These are phyloP conservation scores for Trametes versicolor DNA, from an alignment of 1,284 basidiomycete species.

Conservation along the genomic window DNA sequence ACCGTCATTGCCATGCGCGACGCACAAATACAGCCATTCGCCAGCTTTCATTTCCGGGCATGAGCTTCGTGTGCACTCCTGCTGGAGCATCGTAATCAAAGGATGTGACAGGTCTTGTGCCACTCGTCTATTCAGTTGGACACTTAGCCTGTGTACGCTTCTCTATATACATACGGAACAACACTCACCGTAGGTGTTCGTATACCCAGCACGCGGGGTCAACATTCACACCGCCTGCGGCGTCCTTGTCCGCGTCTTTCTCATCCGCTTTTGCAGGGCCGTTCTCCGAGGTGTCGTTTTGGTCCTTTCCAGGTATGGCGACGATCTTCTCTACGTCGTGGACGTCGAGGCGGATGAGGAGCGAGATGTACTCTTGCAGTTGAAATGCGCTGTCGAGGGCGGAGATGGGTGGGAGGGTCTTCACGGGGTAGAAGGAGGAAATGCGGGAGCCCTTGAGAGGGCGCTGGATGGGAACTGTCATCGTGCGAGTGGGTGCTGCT, in stretches of 20 bases:
- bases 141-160: conserved; percentile 10
- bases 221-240: conserved; percentile 63
- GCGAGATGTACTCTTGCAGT: conserved; percentile 93
- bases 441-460: conserved; percentile 79
- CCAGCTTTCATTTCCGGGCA: conserved; percentile 98
- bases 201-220: conserved; percentile 94
- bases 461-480: conserved; percentile 59
- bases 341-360: conserved; percentile 86
- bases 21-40: conserved; percentile 97
- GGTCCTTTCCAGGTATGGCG: conserved; percentile 66
- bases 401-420: conserved; percentile 69
- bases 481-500: conserved; percentile 26
- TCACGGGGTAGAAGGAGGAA: conserved; percentile 80
- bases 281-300: conserved; percentile 48
- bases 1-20: conserved; percentile 86
- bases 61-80: conserved; percentile 83
- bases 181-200: conserved; percentile 86
- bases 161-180: background rate
- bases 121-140: conserved; percentile 69
- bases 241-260: conserved; percentile 50
- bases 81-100: conserved; percentile 86
- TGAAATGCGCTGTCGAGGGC: conserved; percentile 92
- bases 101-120: conserved; percentile 93
- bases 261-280: conserved; percentile 51
- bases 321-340: conserved; percentile 90